Base-by-base conservation (phyloP, 2,329 filamentous ascomycete species). In the Fusarium sp. region DNA sequence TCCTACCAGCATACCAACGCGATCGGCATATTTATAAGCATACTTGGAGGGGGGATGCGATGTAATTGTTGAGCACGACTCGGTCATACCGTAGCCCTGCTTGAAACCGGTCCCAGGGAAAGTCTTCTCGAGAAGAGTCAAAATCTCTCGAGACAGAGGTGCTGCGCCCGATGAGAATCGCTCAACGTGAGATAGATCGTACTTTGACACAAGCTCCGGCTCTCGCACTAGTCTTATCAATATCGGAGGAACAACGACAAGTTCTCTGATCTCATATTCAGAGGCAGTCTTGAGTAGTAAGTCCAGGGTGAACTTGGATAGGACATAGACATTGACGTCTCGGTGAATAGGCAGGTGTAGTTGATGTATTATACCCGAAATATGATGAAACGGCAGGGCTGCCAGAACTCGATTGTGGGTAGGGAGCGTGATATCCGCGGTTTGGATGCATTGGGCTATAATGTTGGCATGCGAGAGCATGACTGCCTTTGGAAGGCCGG, bases 1-100 rank as follows among this genome's bases (percentile, higher is more conserved):
- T 44, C 93, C 70, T 7, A 78, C 54, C 5, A 77, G 41, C 30
- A 59, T 72, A 2, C 75, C 74, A 0, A 59, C 76, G 0, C 36
- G 62, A 11, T 72, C 26, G 7, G 36, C 71, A 28, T 75, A 67
- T 17, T 69, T 55, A 18, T 56, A 77, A 38, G 26, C 91, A 32
- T 94, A 86, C 81, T 92, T 92, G 34, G 88, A 88, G 1, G 93
- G 84, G 0, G 93, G 90, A 76, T 96, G 94, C 0, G 90, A 86
- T 0, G 93, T 95, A 92, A 96, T 96, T 51, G 87, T 88, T 82
- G 89, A 84, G 36, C 86, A 87, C 1, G 94, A 96, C 83, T 97
- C 94, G 3, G 94, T 97, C 94, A 96, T 96, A 48, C 94, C 94
- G 79, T 97, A 97, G 83, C 94, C 66, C 32, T 78, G 76, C 34